Evolutionary conservation across 1,284 basidiomycete species (phyloP).

Genomic region (Leccinum insigne): DNA sequence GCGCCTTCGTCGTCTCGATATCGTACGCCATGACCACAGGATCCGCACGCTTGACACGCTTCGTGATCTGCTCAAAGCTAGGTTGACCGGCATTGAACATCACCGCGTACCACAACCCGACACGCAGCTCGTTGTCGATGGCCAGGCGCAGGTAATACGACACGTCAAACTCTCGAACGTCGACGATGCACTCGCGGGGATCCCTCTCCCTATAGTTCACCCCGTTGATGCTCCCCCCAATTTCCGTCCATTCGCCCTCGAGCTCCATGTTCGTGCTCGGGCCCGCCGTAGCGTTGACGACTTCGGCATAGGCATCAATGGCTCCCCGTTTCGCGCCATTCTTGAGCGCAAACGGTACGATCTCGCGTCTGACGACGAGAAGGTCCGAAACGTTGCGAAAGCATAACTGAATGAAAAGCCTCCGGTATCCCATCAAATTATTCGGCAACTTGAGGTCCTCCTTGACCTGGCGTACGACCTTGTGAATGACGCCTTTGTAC

Average conservation of each 20-base stretch:
- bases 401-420: conserved; percentile 86
- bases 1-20: conserved; percentile 99
- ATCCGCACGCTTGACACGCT: conserved; percentile 97
- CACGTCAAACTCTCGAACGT: conserved; percentile 96
- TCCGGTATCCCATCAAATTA: conserved; percentile 91
- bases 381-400: conserved; percentile 96
- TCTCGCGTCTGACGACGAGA: conserved; percentile 83
- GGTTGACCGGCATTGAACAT: conserved; percentile 84
- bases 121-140: conserved; percentile 97
- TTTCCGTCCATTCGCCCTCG: conserved; percentile 64
- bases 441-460: conserved; percentile 97
- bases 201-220: conserved; percentile 63
- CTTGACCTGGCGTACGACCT: conserved; percentile 82
- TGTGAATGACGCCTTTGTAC: conserved; percentile 85
- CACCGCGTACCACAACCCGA: conserved; percentile 96
- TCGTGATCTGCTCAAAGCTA: conserved; percentile 69
- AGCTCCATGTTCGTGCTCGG: conserved; percentile 62
- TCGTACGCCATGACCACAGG: conserved; percentile 99
- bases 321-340: conserved; percentile 96
- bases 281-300: conserved; percentile 77
- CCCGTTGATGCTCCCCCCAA: conserved; percentile 42
- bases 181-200: conserved; percentile 90
- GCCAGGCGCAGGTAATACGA: conserved; percentile 98
- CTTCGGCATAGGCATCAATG: conserved; percentile 97
- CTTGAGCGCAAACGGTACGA: conserved; percentile 86